Conservation (phyloP, 352 stramenopile genomes). For the Globisporangium viniferum region DNA sequence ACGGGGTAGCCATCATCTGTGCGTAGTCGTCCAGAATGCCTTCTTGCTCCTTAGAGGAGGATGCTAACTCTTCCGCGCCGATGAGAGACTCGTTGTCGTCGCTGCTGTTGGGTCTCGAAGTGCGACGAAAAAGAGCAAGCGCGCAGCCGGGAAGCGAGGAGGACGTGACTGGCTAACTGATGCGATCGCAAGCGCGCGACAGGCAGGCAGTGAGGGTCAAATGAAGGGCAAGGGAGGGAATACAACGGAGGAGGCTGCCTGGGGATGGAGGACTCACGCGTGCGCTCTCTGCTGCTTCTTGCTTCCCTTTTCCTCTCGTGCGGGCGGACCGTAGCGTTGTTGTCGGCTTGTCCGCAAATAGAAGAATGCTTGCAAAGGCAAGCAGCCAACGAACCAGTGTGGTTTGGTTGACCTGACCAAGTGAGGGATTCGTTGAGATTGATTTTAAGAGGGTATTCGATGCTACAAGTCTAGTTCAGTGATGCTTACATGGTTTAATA, state of each 20-base stretch:
- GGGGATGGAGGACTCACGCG: background rate
- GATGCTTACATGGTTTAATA: background rate
- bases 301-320: background rate
- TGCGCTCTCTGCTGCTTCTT: background rate
- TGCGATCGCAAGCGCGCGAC: background rate
- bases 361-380: background rate
- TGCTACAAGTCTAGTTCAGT: background rate
- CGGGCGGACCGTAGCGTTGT: background rate
- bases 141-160: background rate
- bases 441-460: background rate
- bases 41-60: background rate
- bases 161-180: background rate
- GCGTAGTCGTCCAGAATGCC: background rate
- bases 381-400: background rate
- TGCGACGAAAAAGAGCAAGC: slow-evolving; percentile 6
- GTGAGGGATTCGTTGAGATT: background rate
- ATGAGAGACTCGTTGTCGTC: slow-evolving; percentile 3
- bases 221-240: background rate
- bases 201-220: background rate
- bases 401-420: too few relatives aligned
- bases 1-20: slow-evolving; percentile 14
- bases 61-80: slow-evolving; percentile 4
- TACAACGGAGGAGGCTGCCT: background rate
- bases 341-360: background rate
- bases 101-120: background rate